Evolutionary conservation across 2,329 filamentous ascomycete species (phyloP).

Genomic region (Fusarium compactum): DNA sequence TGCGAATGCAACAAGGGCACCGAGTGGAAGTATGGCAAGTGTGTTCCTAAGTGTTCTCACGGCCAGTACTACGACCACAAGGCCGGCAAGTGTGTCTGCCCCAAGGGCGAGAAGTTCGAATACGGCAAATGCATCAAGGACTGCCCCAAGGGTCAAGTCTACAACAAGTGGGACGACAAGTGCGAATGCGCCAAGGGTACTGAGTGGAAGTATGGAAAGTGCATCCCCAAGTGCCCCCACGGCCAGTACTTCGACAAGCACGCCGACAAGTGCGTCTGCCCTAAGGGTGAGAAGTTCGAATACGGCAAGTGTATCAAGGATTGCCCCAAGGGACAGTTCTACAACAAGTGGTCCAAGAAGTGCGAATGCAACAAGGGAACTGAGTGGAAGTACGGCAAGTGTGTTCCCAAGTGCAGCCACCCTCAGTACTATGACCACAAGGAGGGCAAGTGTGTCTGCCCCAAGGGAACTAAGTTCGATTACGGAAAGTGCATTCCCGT

Average conservation of each 20-base stretch:
- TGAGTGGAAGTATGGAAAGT: constrained; percentile 32
- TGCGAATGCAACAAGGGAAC: constrained; percentile 26
- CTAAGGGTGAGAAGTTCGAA: constrained; percentile 7
- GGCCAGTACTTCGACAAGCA: constrained; percentile 12
- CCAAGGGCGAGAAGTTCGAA: constrained; percentile 9
- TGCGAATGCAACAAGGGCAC: constrained; percentile 18
- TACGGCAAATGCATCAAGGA: constrained; percentile 24
- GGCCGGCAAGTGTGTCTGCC: constrained; percentile 13
- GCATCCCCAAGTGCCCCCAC: constrained; percentile 1
- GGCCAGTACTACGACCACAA: constrained; percentile 18
- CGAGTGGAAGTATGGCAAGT: constrained; percentile 23
- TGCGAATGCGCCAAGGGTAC: constrained; percentile 40
- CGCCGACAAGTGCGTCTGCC: constrained; percentile 10
- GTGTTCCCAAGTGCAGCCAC: background rate
- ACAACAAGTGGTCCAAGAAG: background rate
- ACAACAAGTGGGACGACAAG: constrained; percentile 29
- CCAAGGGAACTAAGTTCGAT: constrained; percentile 23
- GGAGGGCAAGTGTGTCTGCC: constrained; percentile 25
- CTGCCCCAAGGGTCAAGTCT: constrained; percentile 38
- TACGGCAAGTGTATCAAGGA: constrained; percentile 27
- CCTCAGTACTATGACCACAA: constrained; percentile 1
- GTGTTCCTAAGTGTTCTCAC: background rate
- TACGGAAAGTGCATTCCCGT: constrained; percentile 23
- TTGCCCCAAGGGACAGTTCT: constrained; percentile 20
- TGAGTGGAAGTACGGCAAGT: constrained; percentile 16